Percentiles rank a stretch among this genome's conserved stretches.
These are phyloP conservation scores for Entomophthora muscae DNA, from an alignment of 371 early-diverging fungal species.

Conservation along the genomic window DNA sequence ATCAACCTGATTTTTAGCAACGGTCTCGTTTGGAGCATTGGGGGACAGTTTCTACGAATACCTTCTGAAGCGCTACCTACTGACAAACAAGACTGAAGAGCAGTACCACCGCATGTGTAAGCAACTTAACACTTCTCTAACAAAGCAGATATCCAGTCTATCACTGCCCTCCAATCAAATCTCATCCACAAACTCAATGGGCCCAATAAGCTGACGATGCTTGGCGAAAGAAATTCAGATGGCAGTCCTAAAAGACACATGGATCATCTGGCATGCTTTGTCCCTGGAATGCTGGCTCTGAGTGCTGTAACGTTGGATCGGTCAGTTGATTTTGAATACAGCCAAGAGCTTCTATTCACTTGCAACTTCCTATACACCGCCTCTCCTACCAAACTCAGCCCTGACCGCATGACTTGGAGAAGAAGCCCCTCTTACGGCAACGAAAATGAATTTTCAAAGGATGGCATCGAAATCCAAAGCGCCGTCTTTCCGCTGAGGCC, in stretches of 20 bases:
- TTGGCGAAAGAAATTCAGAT: background rate
- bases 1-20: too few relatives aligned
- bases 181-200: background rate
- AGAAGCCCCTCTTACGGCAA: too few relatives aligned
- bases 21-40: constrained; percentile 1
- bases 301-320: background rate
- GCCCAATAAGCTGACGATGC: background rate
- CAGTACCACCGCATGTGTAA: background rate
- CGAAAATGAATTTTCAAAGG: too few relatives aligned
- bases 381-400: constrained; percentile 27
- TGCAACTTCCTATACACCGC: background rate
- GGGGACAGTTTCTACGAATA: constrained; percentile 8
- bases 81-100: background rate
- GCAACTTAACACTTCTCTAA: background rate
- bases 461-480: background rate
- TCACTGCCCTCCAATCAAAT: background rate
- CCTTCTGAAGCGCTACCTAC: background rate
- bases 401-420: constrained; percentile 24
- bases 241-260: background rate
- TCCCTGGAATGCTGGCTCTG: background rate
- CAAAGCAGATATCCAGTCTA: background rate
- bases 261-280: constrained; percentile 5
- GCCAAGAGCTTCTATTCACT: background rate
- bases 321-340: background rate
- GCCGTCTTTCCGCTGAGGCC: constrained; percentile 4